phyloP scores from a whole-genome alignment of 306 rosid species.

The Clitoria ternatea region DNA sequence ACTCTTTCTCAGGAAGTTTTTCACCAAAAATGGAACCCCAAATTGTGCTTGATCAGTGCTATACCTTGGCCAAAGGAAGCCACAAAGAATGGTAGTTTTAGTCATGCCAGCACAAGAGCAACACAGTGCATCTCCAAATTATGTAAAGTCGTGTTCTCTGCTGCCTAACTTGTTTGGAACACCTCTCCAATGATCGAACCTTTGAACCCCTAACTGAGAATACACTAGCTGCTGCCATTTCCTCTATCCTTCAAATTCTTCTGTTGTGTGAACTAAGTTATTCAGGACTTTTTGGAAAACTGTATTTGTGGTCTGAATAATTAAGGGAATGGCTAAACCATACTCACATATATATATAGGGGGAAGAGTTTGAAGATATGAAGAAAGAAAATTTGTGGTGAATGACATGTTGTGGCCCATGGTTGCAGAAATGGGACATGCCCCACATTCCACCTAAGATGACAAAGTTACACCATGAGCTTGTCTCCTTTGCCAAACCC shows the following conservation, averaged over 20 bases:
- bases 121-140: constrained; percentile 90
- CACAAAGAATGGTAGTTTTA: constrained; percentile 8
- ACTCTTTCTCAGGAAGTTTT: not conserved
- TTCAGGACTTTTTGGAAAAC: not conserved
- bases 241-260: not conserved
- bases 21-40: not conserved
- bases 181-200: constrained; percentile 49
- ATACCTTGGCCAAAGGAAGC: not conserved
- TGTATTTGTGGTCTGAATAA: constrained; percentile 21
- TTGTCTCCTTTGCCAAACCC: constrained; percentile 46
- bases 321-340: not conserved
- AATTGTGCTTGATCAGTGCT: not conserved
- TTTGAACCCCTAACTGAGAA: constrained; percentile 55
- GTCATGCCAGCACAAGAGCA: constrained; percentile 82
- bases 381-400: constrained; percentile 51
- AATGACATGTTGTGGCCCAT: constrained; percentile 44
- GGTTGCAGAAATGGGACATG: constrained; percentile 30
- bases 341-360: constrained; percentile 10
- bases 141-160: constrained; percentile 84
- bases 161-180: constrained; percentile 76
- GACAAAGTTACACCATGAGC: constrained; percentile 36
- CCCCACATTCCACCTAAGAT: constrained; percentile 34
- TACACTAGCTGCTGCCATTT: constrained; percentile 44
- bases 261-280: not conserved
- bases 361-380: constrained; percentile 34